A percentile compares a stretch with the other conserved stretches of the same genome.
Evolutionary conservation across 352 stramenopile species (phyloP).

Genomic region (Pythium phragmiticola): DNA sequence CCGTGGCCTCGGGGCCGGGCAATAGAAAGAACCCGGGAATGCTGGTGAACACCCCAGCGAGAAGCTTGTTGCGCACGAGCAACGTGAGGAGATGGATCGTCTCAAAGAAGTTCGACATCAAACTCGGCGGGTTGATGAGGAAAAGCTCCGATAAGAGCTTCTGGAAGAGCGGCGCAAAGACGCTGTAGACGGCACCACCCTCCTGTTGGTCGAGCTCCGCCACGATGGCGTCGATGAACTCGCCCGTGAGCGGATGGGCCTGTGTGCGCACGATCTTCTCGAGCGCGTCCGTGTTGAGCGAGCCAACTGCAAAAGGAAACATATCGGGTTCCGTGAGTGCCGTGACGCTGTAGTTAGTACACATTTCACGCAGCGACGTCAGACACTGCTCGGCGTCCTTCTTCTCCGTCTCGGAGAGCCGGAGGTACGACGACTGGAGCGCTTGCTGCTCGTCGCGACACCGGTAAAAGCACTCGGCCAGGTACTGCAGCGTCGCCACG

Average conservation of each 20-base stretch:
- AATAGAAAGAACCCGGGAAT: slow-evolving; percentile 76
- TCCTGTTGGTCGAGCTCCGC: slow-evolving; percentile 47
- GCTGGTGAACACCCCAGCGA: slow-evolving; percentile 59
- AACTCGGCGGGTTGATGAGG: slow-evolving; percentile 68
- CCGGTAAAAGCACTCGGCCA: slow-evolving; percentile 76
- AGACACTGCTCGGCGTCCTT: slow-evolving; percentile 51
- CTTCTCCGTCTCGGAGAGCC: slow-evolving; percentile 48
- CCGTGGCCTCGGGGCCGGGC: slow-evolving; percentile 50
- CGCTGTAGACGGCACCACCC: slow-evolving; percentile 37
- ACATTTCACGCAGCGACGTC: slow-evolving; percentile 64
- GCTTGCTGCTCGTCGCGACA: slow-evolving; percentile 70
- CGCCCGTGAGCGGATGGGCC: slow-evolving; percentile 46
- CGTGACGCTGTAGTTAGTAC: slow-evolving; percentile 85
- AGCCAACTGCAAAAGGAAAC: slow-evolving; percentile 69
- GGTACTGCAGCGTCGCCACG: slow-evolving; percentile 59
- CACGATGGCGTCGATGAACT: slow-evolving; percentile 59
- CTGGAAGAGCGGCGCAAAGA: slow-evolving; percentile 79
- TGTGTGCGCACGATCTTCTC: slow-evolving; percentile 69
- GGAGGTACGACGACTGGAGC: slow-evolving; percentile 61
- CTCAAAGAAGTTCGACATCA: slow-evolving; percentile 75
- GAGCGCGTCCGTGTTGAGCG: slow-evolving; percentile 65
- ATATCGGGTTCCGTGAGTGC: slow-evolving; percentile 83
- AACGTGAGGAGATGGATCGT: slow-evolving; percentile 68
- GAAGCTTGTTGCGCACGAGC: slow-evolving; percentile 64
- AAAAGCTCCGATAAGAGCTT: slow-evolving; percentile 81